These are phyloP conservation scores for Porpolomopsis calyptriformis DNA, from an alignment of 768 basidiomycete species.

Conservation along the genomic window DNA sequence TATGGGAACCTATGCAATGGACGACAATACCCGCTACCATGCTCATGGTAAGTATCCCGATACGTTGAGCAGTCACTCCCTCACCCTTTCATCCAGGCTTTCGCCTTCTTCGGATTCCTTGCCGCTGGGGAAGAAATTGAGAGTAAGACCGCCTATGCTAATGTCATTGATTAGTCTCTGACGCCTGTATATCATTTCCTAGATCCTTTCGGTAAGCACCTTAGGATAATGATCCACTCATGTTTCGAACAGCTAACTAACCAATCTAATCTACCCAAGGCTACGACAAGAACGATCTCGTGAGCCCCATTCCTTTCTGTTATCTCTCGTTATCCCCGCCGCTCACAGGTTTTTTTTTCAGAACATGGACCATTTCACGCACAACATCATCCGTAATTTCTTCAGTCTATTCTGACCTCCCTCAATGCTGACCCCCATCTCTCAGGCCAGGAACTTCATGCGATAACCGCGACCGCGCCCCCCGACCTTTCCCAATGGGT, in stretches of 20 bases:
- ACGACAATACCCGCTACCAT: slow-evolving; percentile 55
- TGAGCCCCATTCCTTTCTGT: slow-evolving; percentile 20
- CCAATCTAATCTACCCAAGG: slow-evolving; percentile 22
- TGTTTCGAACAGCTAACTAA: neutral
- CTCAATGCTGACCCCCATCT: neutral
- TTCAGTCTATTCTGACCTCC: slow-evolving; percentile 1
- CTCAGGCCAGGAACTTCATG: slow-evolving; percentile 48
- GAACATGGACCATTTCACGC: slow-evolving; percentile 65
- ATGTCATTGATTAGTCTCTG: neutral
- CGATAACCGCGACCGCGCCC: slow-evolving; percentile 47
- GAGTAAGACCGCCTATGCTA: slow-evolving; percentile 33
- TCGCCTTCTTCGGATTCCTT: slow-evolving; percentile 66
- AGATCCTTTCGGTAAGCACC: slow-evolving; percentile 32
- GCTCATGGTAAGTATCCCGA: slow-evolving; percentile 29
- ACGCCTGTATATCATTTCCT: neutral
- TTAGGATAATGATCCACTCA: neutral
- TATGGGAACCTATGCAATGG: slow-evolving; percentile 44
- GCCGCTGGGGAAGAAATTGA: slow-evolving; percentile 70
- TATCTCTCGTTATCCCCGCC: slow-evolving; percentile 4
- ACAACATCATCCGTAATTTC: slow-evolving; percentile 51
- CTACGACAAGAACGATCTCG: slow-evolving; percentile 67
- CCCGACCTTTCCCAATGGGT: slow-evolving; percentile 54
- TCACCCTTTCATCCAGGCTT: slow-evolving; percentile 29
- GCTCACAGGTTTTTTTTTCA: slow-evolving; percentile 11
- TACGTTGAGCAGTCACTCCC: neutral